phyloP scores from a whole-genome alignment of 1,284 basidiomycete genomes.

The Vanrija pseudolonga region DNA sequence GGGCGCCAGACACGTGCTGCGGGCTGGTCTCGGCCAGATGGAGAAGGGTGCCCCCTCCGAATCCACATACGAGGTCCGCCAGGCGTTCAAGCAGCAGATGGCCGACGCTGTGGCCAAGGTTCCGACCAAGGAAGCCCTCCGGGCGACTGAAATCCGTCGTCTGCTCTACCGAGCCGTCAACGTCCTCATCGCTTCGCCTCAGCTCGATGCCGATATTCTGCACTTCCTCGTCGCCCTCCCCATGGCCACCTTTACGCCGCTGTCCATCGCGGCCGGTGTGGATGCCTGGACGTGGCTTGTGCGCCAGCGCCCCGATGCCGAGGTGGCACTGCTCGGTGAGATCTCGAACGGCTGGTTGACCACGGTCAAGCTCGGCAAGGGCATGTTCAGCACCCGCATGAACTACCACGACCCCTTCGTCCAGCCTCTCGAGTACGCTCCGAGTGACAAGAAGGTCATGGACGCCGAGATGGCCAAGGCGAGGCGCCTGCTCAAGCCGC shows the following conservation, averaged over 20 bases:
- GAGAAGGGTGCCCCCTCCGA: conserved; percentile 61
- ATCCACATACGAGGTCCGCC: conserved; percentile 59
- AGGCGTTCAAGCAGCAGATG: conserved; percentile 68
- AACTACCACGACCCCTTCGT: conserved; percentile 85
- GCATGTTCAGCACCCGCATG: conserved; percentile 73
- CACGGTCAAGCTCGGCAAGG: conserved; percentile 71
- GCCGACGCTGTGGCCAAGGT: conserved; percentile 65
- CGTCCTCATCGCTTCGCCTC: conserved; percentile 63
- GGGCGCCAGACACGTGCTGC: conserved; percentile 65
- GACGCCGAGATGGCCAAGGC: conserved; percentile 70
- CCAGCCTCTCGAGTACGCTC: conserved; percentile 80
- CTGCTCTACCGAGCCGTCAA: conserved; percentile 85
- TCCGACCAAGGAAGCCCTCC: conserved; percentile 65
- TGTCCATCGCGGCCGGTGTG: conserved; percentile 78
- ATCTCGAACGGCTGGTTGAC: conserved; percentile 82
- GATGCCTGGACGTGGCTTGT: conserved; percentile 98
- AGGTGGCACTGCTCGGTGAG: conserved; percentile 76
- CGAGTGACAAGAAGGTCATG: conserved; percentile 81
- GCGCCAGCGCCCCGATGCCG: conserved; percentile 72
- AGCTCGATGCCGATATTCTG: conserved; percentile 82
- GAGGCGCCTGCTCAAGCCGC: conserved; percentile 72
- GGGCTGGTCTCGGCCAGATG: conserved; percentile 55
- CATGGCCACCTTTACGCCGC: conserved; percentile 82
- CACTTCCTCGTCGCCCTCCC: conserved; percentile 86
- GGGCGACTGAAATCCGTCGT: conserved; percentile 74